A percentile compares a stretch with the other conserved stretches of the same genome.
phyloP scores from a whole-genome alignment of 1,284 basidiomycete species.

The Veloporphyrellus conicus region DNA sequence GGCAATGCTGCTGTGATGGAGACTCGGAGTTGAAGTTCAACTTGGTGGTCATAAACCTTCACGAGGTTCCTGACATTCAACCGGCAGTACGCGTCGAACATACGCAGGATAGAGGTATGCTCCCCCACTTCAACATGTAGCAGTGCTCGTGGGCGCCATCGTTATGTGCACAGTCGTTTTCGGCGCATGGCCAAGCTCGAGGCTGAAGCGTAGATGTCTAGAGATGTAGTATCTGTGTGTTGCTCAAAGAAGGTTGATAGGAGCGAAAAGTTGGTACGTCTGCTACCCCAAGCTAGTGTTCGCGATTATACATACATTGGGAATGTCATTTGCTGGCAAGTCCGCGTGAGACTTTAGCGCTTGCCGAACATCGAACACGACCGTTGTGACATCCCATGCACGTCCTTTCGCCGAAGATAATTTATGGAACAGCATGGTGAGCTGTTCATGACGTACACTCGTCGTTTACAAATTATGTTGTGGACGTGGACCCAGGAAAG shows the following conservation, averaged over 20 bases:
- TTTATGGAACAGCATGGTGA: slow-evolving; percentile 71
- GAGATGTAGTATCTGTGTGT: too few relatives aligned
- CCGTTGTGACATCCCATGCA: slow-evolving; percentile 23
- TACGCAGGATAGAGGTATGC: slow-evolving; percentile 30
- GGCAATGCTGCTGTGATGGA: too few relatives aligned
- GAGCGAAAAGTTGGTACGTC: too few relatives aligned
- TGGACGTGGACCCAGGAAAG: slow-evolving; percentile 53
- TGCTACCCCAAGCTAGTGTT: too few relatives aligned
- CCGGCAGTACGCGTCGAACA: slow-evolving; percentile 21
- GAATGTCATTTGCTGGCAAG: neutral
- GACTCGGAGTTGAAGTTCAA: too few relatives aligned
- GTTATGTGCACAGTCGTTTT: neutral
- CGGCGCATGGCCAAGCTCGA: slow-evolving; percentile 13
- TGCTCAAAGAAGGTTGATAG: too few relatives aligned
- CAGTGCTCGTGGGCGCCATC: neutral
- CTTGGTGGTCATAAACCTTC: too few relatives aligned
- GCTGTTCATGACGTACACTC: slow-evolving; percentile 2
- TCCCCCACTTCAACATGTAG: neutral
- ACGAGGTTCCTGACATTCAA: too few relatives aligned
- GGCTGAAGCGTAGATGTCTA: too few relatives aligned
- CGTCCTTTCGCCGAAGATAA: slow-evolving; percentile 41
- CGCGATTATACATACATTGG: too few relatives aligned
- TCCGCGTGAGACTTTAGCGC: slow-evolving; percentile 17
- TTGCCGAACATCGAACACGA: slow-evolving; percentile 10
- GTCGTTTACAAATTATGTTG: slow-evolving; percentile 1